These are phyloP conservation scores for Colletotrichum coccodes DNA, from an alignment of 2,329 filamentous ascomycete species.

Conservation along the genomic window DNA sequence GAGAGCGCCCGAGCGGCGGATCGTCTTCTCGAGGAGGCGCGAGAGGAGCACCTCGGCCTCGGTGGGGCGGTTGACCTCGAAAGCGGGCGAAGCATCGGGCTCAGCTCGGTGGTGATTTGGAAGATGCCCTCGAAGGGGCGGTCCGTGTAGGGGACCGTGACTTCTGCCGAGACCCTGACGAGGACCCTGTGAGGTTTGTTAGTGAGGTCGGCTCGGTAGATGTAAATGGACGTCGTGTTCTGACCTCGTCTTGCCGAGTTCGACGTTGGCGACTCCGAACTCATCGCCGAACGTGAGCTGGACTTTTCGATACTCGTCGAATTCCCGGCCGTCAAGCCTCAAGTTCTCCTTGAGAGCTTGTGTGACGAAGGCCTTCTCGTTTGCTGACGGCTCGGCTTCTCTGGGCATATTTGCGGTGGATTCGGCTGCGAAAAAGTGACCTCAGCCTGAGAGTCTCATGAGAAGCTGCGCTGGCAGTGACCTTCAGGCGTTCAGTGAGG, in stretches of 20 bases:
- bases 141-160: slow-evolving; percentile 85
- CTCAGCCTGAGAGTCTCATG: not conserved
- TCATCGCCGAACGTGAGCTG: slow-evolving; percentile 88
- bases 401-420: slow-evolving; percentile 76
- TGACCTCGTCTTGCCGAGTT: slow-evolving; percentile 89
- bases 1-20: slow-evolving; percentile 89
- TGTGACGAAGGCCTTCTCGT: slow-evolving; percentile 87
- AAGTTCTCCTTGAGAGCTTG: slow-evolving; percentile 84
- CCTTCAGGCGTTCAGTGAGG: slow-evolving; percentile 31
- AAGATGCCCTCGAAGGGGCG: slow-evolving; percentile 96
- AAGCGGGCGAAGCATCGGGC: slow-evolving; percentile 90
- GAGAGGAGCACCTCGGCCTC: slow-evolving; percentile 88
- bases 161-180: slow-evolving; percentile 87
- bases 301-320: slow-evolving; percentile 83
- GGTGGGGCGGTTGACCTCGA: slow-evolving; percentile 85
- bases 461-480: slow-evolving; percentile 12
- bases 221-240: slow-evolving; percentile 25
- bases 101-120: slow-evolving; percentile 89
- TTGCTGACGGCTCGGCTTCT: slow-evolving; percentile 89
- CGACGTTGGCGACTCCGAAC: slow-evolving; percentile 88
- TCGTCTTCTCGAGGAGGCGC: slow-evolving; percentile 90
- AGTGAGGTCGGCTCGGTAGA: not conserved
- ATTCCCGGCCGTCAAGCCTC: slow-evolving; percentile 83
- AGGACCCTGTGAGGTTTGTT: slow-evolving; percentile 69
- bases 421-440: slow-evolving; percentile 35